phyloP scores from a whole-genome alignment of 148 eudicot species.

The Rhododendron molle region DNA sequence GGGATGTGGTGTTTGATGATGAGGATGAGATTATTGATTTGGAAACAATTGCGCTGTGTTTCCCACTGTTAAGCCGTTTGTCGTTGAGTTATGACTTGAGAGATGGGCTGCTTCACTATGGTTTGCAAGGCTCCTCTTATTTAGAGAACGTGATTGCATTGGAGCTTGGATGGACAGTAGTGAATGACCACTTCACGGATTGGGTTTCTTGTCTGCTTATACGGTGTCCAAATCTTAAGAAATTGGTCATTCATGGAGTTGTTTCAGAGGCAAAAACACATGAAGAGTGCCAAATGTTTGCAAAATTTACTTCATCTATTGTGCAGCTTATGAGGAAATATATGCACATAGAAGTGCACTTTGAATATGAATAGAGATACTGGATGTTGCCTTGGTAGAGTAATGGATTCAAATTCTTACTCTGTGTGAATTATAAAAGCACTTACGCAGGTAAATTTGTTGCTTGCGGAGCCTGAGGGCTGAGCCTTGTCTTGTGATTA shows the following conservation, averaged over 20 bases:
- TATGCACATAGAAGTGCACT: constrained; percentile 58
- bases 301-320: constrained; percentile 68
- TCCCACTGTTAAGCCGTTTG: constrained; percentile 55
- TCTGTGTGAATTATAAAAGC: not conserved
- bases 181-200: constrained; percentile 68
- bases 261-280: constrained; percentile 72
- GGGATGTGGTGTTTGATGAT: constrained; percentile 84
- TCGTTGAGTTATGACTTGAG: constrained; percentile 64
- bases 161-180: constrained; percentile 81
- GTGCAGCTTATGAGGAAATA: constrained; percentile 72
- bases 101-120: constrained; percentile 59
- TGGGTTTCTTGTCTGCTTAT: constrained; percentile 37
- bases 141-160: constrained; percentile 56
- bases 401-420: not conserved
- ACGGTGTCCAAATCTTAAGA: constrained; percentile 71
- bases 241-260: constrained; percentile 63
- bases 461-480: not conserved
- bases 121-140: constrained; percentile 49
- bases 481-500: not conserved
- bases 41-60: constrained; percentile 63
- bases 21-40: constrained; percentile 80
- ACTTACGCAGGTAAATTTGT: not conserved
- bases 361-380: constrained; percentile 44
- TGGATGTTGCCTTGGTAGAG: not conserved
- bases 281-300: constrained; percentile 68